Evolutionary conservation across 805 yeast genomes (phyloP).

Genomic region (Dipodascus albidus): DNA sequence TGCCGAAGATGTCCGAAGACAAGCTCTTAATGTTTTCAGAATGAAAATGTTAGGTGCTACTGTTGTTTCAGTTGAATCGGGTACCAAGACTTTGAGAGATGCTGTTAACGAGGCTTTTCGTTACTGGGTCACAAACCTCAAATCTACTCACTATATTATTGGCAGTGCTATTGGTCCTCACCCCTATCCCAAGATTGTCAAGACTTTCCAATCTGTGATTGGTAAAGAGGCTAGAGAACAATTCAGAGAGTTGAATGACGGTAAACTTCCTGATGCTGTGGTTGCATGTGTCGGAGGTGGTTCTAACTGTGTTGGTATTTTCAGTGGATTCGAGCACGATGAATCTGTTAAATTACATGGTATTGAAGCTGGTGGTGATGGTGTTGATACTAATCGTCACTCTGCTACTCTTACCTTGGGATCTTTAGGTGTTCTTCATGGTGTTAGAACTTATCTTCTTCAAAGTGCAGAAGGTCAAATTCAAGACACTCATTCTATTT

Average conservation of each 20-base stretch:
- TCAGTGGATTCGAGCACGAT: conserved; percentile 86
- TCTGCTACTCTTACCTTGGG: conserved; percentile 96
- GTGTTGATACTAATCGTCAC: conserved; percentile 77
- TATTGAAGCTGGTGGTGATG: conserved; percentile 98
- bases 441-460: conserved; percentile 87
- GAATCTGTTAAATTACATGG: conserved; percentile 70
- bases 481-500: conserved; percentile 93
- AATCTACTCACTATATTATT: conserved; percentile 85
- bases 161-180: conserved; percentile 99
- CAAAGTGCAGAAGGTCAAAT: conserved; percentile 93
- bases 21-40: conserved; percentile 94
- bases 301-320: conserved; percentile 91
- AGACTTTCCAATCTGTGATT: conserved; percentile 96
- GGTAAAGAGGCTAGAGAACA: conserved; percentile 92
- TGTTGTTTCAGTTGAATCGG: conserved; percentile 86
- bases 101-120: conserved; percentile 97
- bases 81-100: conserved; percentile 92
- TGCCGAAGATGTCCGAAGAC: conserved; percentile 97
- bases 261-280: conserved; percentile 81
- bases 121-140: conserved; percentile 82
- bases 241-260: conserved; percentile 65
- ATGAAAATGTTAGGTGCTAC: conserved; percentile 95
- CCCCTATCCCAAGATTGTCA: conserved; percentile 95
- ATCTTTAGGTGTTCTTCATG: conserved; percentile 93
- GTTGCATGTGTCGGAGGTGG: conserved; percentile 99